Percentiles rank a stretch among this genome's conserved stretches.
phyloP scores from a whole-genome alignment of 805 yeast genomes.

The Jamesozyma piceae region DNA sequence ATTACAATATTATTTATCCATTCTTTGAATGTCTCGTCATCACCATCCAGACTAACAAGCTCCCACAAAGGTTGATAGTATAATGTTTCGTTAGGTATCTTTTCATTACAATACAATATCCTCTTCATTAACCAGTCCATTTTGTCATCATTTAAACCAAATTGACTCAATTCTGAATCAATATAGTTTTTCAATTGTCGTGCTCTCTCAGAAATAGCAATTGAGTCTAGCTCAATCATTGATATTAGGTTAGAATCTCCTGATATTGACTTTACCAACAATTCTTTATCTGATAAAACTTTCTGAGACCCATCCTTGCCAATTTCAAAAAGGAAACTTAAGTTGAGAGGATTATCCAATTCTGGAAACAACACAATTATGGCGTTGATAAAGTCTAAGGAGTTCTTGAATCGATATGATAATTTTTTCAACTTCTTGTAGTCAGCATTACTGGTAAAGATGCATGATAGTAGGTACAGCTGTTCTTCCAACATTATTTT shows the following conservation, averaged over 20 bases:
- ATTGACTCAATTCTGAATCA: slow-evolving; percentile 5
- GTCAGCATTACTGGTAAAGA: slow-evolving; percentile 21
- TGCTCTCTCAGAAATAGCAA: slow-evolving; percentile 10
- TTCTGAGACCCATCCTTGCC: slow-evolving; percentile 2
- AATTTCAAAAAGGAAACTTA: slow-evolving; percentile 11
- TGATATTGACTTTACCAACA: slow-evolving; percentile 22
- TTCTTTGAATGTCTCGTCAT: slow-evolving; percentile 5
- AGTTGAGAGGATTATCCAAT: slow-evolving; percentile 17
- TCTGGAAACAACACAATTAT: slow-evolving; percentile 28
- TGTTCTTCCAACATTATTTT: slow-evolving; percentile 14
- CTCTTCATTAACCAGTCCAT: slow-evolving; percentile 21
- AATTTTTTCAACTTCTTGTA: slow-evolving; percentile 5
- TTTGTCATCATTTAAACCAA: slow-evolving; percentile 4
- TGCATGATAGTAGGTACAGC: slow-evolving; percentile 17
- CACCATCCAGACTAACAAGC: not conserved
- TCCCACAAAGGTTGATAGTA: slow-evolving; percentile 21
- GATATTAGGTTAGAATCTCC: slow-evolving; percentile 14
- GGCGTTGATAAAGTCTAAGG: slow-evolving; percentile 14
- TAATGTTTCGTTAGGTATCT: slow-evolving; percentile 11
- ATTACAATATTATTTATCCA: slow-evolving; percentile 26
- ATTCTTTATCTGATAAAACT: slow-evolving; percentile 17
- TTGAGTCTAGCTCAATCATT: slow-evolving; percentile 19
- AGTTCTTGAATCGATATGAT: slow-evolving; percentile 5
- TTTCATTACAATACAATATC: slow-evolving; percentile 17
- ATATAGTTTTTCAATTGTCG: slow-evolving; percentile 10